These are phyloP conservation scores for Kingdonia uniflora DNA, from an alignment of 164 flowering plant species.

Conservation along the genomic window DNA sequence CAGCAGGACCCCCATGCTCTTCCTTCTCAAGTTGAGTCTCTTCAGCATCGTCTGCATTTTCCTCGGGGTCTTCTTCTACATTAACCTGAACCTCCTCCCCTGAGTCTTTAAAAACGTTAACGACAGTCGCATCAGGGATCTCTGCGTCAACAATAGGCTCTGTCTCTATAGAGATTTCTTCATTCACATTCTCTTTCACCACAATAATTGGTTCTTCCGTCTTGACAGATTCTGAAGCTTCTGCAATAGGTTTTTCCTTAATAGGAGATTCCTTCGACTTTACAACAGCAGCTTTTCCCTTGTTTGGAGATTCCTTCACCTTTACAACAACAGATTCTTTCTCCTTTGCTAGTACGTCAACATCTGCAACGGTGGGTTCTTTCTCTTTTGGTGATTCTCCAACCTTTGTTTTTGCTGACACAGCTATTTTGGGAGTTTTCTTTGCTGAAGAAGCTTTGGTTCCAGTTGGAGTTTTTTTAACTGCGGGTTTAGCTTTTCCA, in stretches of 20 bases:
- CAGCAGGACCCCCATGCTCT: conserved; percentile 14
- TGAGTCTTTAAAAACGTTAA: no score
- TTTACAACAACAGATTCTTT: background rate
- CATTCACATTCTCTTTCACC: no score
- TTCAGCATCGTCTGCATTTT: conserved; percentile 5
- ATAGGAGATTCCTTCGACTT: background rate
- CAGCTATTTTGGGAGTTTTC: background rate
- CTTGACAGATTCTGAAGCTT: background rate
- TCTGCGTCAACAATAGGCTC: no score
- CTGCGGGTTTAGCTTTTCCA: background rate
- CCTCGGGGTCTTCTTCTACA: background rate
- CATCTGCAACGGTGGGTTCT: background rate
- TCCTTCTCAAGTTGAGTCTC: conserved; percentile 12
- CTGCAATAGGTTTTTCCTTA: background rate
- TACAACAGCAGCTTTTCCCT: background rate
- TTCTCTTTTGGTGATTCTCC: background rate
- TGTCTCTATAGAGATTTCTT: no score
- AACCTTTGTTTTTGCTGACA: background rate
- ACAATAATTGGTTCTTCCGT: background rate
- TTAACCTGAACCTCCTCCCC: background rate
- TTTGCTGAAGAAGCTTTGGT: background rate
- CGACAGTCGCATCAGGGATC: no score
- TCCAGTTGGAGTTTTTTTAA: background rate
- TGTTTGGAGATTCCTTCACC: background rate
- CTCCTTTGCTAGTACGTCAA: background rate